Conservation (phyloP, 495 filamentous ascomycete genomes). For the Glonium stellatum region DNA sequence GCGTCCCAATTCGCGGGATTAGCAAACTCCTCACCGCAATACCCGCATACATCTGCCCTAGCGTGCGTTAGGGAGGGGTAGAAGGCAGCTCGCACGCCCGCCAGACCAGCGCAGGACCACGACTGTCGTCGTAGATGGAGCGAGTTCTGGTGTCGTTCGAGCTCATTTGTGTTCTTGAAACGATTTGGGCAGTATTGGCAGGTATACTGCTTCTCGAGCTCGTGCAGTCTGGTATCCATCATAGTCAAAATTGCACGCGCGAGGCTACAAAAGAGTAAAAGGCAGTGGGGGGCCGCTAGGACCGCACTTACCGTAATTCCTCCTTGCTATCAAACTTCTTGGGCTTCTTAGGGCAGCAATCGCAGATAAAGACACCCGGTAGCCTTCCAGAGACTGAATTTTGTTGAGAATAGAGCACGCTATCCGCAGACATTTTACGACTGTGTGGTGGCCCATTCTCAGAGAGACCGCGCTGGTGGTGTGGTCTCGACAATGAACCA, state of each 20-base stretch:
- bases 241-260: slow-evolving; percentile 4
- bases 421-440: slow-evolving; percentile 42
- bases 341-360: slow-evolving; percentile 97
- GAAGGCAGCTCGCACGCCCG: slow-evolving; percentile 67
- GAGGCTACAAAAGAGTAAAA: too few species aligned
- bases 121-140: slow-evolving; percentile 92
- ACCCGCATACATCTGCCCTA: slow-evolving; percentile 78
- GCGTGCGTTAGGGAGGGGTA: slow-evolving; percentile 61
- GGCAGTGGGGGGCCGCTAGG: slow-evolving; percentile 10
- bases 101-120: slow-evolving; percentile 92
- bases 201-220: slow-evolving; percentile 91
- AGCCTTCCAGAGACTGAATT: slow-evolving; percentile 32
- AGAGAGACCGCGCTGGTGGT: slow-evolving; percentile 33
- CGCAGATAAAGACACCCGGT: slow-evolving; percentile 66
- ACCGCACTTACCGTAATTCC: slow-evolving; percentile 68
- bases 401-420: slow-evolving; percentile 28
- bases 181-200: slow-evolving; percentile 88
- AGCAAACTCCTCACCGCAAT: slow-evolving; percentile 89
- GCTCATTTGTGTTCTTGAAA: slow-evolving; percentile 99
- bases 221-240: slow-evolving; percentile 52
- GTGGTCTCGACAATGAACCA: slow-evolving; percentile 28
- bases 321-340: slow-evolving; percentile 90
- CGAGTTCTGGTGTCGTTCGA: slow-evolving; percentile 94
- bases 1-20: slow-evolving; percentile 77
- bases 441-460: slow-evolving; percentile 29